These are phyloP conservation scores for Ophiostoma piceae DNA, from an alignment of 2,329 filamentous ascomycete genomes.

Conservation along the genomic window DNA sequence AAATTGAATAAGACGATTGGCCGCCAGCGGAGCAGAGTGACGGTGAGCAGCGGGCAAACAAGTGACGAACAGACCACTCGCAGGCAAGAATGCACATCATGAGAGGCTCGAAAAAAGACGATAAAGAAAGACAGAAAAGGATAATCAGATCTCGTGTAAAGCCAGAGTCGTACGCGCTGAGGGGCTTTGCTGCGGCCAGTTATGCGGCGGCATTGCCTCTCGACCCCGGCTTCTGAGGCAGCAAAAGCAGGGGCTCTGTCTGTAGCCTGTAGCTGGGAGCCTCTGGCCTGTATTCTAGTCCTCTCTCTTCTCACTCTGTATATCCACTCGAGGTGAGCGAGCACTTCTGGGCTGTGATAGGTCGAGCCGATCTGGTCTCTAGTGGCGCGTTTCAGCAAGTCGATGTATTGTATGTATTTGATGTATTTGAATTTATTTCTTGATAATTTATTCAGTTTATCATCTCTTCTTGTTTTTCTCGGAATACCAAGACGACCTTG, in stretches of 20 bases:
- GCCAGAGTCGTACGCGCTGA: not conserved
- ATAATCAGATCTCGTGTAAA: too few relatives aligned
- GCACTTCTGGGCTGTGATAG: not conserved
- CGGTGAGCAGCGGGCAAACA: not conserved
- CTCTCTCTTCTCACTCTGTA: not conserved
- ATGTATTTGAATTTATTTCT: not conserved
- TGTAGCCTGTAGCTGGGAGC: not conserved
- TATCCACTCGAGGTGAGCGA: not conserved
- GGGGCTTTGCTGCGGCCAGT: constrained; percentile 21
- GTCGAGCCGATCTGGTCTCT: not conserved
- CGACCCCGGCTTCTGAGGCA: not conserved
- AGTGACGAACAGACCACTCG: not conserved
- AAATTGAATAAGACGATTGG: not conserved
- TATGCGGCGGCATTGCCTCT: constrained; percentile 22
- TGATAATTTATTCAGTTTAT: too few relatives aligned
- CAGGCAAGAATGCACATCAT: not conserved
- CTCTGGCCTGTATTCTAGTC: not conserved
- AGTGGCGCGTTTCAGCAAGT: constrained; percentile 3
- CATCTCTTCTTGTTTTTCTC: not conserved
- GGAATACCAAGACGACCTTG: not conserved
- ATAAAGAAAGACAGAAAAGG: not conserved
- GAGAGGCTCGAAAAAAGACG: too few relatives aligned
- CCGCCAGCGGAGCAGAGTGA: not conserved
- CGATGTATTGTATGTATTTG: not conserved
- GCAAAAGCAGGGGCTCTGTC: constrained; percentile 10